phyloP scores from a whole-genome alignment of 352 stramenopile species.

The Pythium angustatum region DNA sequence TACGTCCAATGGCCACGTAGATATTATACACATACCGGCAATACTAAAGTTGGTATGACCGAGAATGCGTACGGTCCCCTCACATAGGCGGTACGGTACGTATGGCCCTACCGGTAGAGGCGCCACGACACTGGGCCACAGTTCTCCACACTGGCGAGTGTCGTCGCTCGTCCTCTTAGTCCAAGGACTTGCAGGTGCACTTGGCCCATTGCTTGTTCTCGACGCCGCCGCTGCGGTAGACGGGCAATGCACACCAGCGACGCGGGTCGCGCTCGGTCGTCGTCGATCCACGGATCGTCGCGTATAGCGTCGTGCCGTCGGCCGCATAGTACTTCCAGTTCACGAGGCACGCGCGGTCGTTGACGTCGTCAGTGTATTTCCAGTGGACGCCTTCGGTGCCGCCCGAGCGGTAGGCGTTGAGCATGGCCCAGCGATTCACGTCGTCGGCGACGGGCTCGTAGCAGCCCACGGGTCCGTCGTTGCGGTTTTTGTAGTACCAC shows the following conservation, averaged over 20 bases:
- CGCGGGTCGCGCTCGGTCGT: neutral
- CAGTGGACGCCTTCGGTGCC: slow-evolving; percentile 13
- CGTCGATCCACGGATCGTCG: neutral
- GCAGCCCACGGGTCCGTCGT: slow-evolving; percentile 3
- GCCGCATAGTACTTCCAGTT: slow-evolving; percentile 19
- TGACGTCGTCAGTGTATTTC: slow-evolving; percentile 22
- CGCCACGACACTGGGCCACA: no score
- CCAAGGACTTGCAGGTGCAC: no score
- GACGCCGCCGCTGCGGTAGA: slow-evolving; percentile 7
- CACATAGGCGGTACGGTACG: no score
- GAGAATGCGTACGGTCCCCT: no score
- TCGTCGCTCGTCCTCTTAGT: no score
- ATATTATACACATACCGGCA: no score
- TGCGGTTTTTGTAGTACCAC: slow-evolving; percentile 4
- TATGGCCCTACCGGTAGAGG: no score
- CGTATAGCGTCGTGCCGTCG: neutral
- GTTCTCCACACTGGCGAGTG: no score
- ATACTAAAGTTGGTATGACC: no score
- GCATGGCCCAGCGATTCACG: slow-evolving; percentile 5
- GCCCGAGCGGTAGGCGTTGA: slow-evolving; percentile 21
- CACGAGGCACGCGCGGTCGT: slow-evolving; percentile 10
- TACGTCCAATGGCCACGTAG: no score
- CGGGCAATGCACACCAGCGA: slow-evolving; percentile 17
- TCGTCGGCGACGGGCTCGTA: neutral
- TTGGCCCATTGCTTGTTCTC: no score